Evolutionary conservation across 495 filamentous ascomycete species (phyloP), one percentile per base, ranked within the genome.

Genomic region (Trichoderma parareesei): DNA sequence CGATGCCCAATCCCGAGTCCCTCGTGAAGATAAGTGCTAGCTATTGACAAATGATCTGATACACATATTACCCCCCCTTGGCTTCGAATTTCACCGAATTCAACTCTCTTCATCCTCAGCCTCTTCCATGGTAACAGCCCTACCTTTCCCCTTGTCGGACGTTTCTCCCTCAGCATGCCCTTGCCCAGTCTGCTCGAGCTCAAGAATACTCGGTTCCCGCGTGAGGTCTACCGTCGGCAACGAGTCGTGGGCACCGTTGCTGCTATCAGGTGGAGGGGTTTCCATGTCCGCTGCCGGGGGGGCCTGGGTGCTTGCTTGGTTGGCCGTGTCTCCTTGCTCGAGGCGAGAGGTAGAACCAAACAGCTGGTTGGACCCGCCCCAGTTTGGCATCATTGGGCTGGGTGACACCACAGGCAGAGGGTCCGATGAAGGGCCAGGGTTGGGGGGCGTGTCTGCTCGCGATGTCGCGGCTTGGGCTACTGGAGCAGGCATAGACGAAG

Each of bases 51-150:
- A 61, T 42, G 42, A 40, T 43, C 13, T 42, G 16, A 40, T 61
- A 61, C 60, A 61, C 7, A 5, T 10, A 41, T 27, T 13, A 41
- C 14, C 6, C 11, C 7, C 1, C 16, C 35, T 41, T 27, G 37
- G 6, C 18, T 64, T 41, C 74, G 72, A 35, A 74, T 71, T 14
- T 74, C 71, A 7, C 71, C 69, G 13, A 66, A 75, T 43, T 79
- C 60, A 61, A 33, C 27, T 62, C 37, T 75, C 73, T 20, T 75
- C 71, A 20, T 74, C 71, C 5, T 71, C 69, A 16, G 68, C 76
- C 42, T 79, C 77, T 64, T 79, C 77, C 18, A 79, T 71, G 6
- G 77, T 76, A 27, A 70, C 78, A 9, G 75, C 73, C 65, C 69
- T 70, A 33, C 73, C 72, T 64, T 76, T 75, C 27, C 73, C 74